Evolutionary conservation across 2,329 filamentous ascomycete genomes (phyloP).

Genomic region (Beauveria rudraprayagi): DNA sequence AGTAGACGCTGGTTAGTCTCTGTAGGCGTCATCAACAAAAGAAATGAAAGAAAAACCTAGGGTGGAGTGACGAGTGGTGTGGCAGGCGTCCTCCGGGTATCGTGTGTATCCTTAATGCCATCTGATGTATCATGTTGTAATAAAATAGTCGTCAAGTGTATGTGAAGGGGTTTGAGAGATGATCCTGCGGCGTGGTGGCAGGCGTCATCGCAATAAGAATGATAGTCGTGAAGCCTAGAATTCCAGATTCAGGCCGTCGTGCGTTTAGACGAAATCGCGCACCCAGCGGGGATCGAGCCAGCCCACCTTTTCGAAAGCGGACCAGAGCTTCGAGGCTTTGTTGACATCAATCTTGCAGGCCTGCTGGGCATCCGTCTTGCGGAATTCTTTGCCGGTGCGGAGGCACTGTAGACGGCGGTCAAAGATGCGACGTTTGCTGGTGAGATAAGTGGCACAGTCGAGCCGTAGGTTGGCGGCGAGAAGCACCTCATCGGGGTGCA

Average conservation of each 20-base stretch:
- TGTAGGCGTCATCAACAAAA: neutral
- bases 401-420: conserved; percentile 62
- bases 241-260: neutral
- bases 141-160: conserved; percentile 19
- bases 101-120: conserved; percentile 27
- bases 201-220: neutral
- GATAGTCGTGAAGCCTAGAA: conserved; percentile 5
- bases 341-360: conserved; percentile 98
- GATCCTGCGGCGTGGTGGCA: neutral
- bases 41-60: conserved; percentile 14
- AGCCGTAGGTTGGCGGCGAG: conserved; percentile 74
- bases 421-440: conserved; percentile 90
- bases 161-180: neutral
- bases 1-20: neutral
- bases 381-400: conserved; percentile 69
- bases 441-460: conserved; percentile 80
- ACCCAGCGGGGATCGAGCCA: conserved; percentile 60
- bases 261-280: conserved; percentile 23
- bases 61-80: conserved; percentile 29
- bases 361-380: conserved; percentile 91
- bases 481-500: conserved; percentile 70
- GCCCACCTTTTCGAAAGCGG: conserved; percentile 76
- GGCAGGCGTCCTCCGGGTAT: conserved; percentile 32
- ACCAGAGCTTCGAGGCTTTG: conserved; percentile 90
- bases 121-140: conserved; percentile 23